phyloP scores from a whole-genome alignment of 139 green algal genomes.

The Coelastrella sp. region DNA sequence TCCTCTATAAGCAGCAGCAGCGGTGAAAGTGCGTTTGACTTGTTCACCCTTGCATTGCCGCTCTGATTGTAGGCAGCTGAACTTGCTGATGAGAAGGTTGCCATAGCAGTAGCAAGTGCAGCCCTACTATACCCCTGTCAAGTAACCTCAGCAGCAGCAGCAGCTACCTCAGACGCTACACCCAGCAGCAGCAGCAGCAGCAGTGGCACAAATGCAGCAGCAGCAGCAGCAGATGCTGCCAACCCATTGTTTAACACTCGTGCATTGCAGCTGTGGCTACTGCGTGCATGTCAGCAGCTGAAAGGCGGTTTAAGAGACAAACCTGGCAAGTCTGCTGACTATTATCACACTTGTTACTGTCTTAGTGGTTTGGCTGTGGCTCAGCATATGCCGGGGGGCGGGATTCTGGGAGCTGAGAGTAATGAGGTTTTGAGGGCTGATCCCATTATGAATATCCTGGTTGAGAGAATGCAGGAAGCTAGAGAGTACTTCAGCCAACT shows the following conservation, averaged over 20 bases:
- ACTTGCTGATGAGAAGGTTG: conserved; percentile 52
- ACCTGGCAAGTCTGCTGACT: conserved; percentile 92
- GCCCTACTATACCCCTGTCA: conserved; percentile 55
- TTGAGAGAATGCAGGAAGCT: conserved; percentile 60
- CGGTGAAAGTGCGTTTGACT: not conserved
- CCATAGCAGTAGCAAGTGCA: conserved; percentile 52
- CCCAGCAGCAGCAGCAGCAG: conserved; percentile 37
- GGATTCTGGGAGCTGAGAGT: not conserved
- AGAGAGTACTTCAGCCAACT: conserved; percentile 45
- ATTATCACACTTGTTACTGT: conserved; percentile 99
- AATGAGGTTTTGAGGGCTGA: conserved; percentile 74
- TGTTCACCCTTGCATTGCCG: not conserved
- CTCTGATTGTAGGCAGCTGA: conserved; percentile 56
- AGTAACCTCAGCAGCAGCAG: not conserved
- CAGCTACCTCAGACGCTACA: not conserved
- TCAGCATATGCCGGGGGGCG: conserved; percentile 73
- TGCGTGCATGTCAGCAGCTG: conserved; percentile 61
- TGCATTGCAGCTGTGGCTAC: conserved; percentile 90
- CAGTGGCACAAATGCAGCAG: not conserved
- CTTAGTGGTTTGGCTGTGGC: conserved; percentile 87
- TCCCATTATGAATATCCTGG: conserved; percentile 81
- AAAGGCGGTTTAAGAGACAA: conserved; percentile 95
- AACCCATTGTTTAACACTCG: conserved; percentile 71
- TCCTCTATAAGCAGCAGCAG: no score
- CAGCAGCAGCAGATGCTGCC: not conserved